Evolutionary conservation across 176 grass and related monocot genomes (phyloP).

Genomic region (Metroxylon sagu): DNA sequence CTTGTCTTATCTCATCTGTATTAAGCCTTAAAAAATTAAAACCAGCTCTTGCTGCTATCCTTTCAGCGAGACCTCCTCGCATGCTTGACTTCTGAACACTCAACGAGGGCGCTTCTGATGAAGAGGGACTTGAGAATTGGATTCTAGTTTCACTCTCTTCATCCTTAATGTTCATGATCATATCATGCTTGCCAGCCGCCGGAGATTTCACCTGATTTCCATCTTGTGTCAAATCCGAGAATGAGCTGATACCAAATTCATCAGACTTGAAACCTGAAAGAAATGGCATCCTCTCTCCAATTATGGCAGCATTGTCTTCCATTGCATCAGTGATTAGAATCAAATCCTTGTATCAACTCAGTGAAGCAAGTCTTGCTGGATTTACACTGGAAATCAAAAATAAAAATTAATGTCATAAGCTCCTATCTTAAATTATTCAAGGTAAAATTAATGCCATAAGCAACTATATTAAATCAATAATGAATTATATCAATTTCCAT

Average conservation of each 20-base stretch:
- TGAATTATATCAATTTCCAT: too few relatives aligned
- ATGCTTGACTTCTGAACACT: slow-evolving; percentile 37
- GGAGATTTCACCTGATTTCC: slow-evolving; percentile 12
- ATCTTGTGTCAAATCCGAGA: slow-evolving; percentile 33
- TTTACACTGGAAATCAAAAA: too few relatives aligned
- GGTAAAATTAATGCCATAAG: too few relatives aligned
- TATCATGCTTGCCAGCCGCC: slow-evolving; percentile 21
- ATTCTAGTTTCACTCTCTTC: slow-evolving; percentile 22
- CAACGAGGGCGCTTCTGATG: slow-evolving; percentile 30
- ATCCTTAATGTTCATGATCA: slow-evolving; percentile 16
- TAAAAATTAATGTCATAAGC: too few relatives aligned
- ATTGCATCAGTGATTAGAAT: slow-evolving; percentile 15
- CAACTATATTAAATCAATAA: too few relatives aligned
- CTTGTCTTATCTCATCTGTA: slow-evolving; percentile 31
- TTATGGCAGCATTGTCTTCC: slow-evolving; percentile 33
- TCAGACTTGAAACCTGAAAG: slow-evolving; percentile 69
- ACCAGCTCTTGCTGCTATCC: slow-evolving; percentile 67
- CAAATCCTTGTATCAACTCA: not conserved
- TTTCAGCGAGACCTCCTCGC: slow-evolving; percentile 53
- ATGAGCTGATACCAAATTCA: slow-evolving; percentile 42
- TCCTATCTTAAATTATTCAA: too few relatives aligned
- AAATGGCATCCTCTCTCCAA: slow-evolving; percentile 47
- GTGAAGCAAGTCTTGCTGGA: not conserved
- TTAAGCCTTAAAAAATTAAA: slow-evolving; percentile 68
- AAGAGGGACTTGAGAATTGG: slow-evolving; percentile 25